A percentile compares a stretch with the other conserved stretches of the same genome.
Evolutionary conservation across 805 yeast genomes (phyloP).

Genomic region (Hagleromyces aurorensis): DNA sequence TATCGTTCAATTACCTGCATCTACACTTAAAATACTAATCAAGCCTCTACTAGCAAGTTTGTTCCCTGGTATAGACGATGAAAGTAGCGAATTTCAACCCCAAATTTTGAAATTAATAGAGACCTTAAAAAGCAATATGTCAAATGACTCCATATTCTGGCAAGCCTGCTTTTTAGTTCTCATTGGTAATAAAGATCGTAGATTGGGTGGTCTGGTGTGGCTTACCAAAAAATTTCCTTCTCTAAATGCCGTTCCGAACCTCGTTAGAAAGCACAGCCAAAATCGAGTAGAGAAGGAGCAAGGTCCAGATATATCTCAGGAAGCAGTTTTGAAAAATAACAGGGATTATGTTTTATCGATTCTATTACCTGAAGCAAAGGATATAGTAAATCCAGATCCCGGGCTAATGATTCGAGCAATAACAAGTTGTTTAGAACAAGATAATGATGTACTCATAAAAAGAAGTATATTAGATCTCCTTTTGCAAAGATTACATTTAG

Average conservation of each 20-base stretch:
- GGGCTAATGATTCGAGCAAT: conserved; percentile 74
- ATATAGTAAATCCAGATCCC: conserved; percentile 66
- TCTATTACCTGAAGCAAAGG: conserved; percentile 44
- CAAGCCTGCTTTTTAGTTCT: conserved; percentile 66
- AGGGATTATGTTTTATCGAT: conserved; percentile 30
- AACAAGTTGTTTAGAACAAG: conserved; percentile 55
- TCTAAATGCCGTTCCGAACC: conserved; percentile 36
- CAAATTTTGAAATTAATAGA: conserved; percentile 55
- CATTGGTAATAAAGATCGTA: conserved; percentile 69
- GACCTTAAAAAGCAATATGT: conserved; percentile 44
- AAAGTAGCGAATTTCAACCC: conserved; percentile 72
- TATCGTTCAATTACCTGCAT: conserved; percentile 45
- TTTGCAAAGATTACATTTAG: conserved; percentile 56
- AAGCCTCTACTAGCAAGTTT: conserved; percentile 68
- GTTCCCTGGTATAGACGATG: conserved; percentile 88
- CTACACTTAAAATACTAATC: conserved; percentile 44
- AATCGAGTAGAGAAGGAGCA: conserved; percentile 3
- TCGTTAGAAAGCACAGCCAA: conserved; percentile 13
- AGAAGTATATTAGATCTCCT: conserved; percentile 85
- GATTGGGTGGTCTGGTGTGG: conserved; percentile 82
- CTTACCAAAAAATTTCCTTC: conserved; percentile 53
- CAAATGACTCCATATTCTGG: conserved; percentile 79
- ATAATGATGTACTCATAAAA: conserved; percentile 63
- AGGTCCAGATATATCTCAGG: no score
- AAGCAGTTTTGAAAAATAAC: conserved; percentile 2